A percentile compares a stretch with the other conserved stretches of the same genome.
phyloP scores from a whole-genome alignment of 129 eudicot species.

The Helianthus annuus region HanXRQr2.0-SUNRISE NC_035444.2:13879213-13879712 shows the following conservation, averaged over 20 bases:
- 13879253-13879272: constrained; percentile 54
- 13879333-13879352: constrained; percentile 84
- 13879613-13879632: constrained; percentile 15
- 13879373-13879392: constrained; percentile 64
- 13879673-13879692: too few relatives aligned
- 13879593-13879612: constrained; percentile 45
- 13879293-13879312: constrained; percentile 73
- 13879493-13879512: constrained; percentile 70
- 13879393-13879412: constrained; percentile 71
- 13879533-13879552: constrained; percentile 58
- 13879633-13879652: constrained; percentile 11
- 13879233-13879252: constrained; percentile 62
- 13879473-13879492: constrained; percentile 69
- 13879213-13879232: constrained; percentile 70
- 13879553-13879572: constrained; percentile 78
- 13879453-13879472: constrained; percentile 53
- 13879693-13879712: too few relatives aligned
- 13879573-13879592: constrained; percentile 78
- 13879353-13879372: constrained; percentile 74
- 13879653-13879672: constrained; percentile 5
- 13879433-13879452: constrained; percentile 63
- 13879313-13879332: constrained; percentile 75
- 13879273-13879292: constrained; percentile 60
- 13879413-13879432: constrained; percentile 80
- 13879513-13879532: constrained; percentile 84